Conservation (phyloP, 495 filamentous ascomycete genomes). For the Neurospora pannonica region DNA sequence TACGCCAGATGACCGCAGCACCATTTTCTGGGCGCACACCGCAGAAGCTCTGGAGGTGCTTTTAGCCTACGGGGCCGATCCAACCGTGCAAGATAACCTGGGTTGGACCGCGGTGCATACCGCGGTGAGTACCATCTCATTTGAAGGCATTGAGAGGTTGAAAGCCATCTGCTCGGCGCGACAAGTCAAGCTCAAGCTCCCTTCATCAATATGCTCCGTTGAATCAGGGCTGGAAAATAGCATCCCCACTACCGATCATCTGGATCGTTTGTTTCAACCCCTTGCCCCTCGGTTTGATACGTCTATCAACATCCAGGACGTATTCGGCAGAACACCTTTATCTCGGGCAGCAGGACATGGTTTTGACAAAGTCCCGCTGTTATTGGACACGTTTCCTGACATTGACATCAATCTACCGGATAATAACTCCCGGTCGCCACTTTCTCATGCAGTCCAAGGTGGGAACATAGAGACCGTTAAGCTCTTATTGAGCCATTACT, state of each 20-base stretch:
- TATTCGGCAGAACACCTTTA: not conserved
- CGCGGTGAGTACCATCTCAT: not conserved
- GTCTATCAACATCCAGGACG: not conserved
- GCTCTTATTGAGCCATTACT: not conserved
- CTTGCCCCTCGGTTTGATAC: not conserved
- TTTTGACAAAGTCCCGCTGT: not conserved
- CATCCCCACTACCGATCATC: accelerated
- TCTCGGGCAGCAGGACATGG: accelerated
- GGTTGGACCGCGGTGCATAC: not conserved
- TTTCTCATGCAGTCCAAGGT: accelerated
- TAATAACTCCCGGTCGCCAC: not conserved
- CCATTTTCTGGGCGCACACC: not conserved
- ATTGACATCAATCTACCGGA: not conserved
- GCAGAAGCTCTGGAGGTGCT: not conserved
- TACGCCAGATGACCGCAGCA: not conserved
- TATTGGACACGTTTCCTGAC: not conserved
- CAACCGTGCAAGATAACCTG: accelerated
- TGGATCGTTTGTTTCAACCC: not conserved
- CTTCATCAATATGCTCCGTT: not conserved
- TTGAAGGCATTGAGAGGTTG: not conserved
- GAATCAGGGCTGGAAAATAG: not conserved
- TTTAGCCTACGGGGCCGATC: not conserved
- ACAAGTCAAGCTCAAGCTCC: not conserved
- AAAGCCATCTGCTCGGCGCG: not conserved
- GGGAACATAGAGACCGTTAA: not conserved